Evolutionary conservation across 768 basidiomycete species (phyloP).

Genomic region (Mycena indigotica): DNA sequence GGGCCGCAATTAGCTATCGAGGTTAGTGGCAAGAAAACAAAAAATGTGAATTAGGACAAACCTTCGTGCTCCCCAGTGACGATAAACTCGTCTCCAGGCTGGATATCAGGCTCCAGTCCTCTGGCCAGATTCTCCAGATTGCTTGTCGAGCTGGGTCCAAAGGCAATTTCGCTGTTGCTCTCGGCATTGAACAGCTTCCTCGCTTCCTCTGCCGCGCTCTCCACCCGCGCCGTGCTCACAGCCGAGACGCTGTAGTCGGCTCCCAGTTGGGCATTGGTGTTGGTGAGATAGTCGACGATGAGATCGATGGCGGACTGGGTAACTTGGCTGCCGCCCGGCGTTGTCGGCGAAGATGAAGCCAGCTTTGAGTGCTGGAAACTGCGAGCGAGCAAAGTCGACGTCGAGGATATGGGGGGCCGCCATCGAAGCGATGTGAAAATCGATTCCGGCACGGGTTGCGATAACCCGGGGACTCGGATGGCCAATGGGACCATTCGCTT

Average conservation of each 20-base stretch:
- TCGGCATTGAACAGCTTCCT: constrained; percentile 65
- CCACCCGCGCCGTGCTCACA: constrained; percentile 49
- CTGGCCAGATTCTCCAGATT: constrained; percentile 70
- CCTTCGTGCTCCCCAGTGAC: constrained; percentile 83
- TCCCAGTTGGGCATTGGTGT: constrained; percentile 75
- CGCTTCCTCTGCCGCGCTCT: constrained; percentile 52
- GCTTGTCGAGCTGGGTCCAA: constrained; percentile 68
- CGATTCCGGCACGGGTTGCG: no score
- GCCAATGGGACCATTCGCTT: no score
- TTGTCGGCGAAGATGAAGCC: constrained; percentile 76
- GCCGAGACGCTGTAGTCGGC: constrained; percentile 67
- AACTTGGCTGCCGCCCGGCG: constrained; percentile 69
- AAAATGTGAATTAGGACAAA: constrained; percentile 29
- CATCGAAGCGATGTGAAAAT: constrained; percentile 1
- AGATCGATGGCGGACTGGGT: constrained; percentile 50
- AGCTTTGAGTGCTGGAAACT: constrained; percentile 61
- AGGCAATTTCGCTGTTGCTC: constrained; percentile 64
- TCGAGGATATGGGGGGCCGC: constrained; percentile 36
- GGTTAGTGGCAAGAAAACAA: neutral
- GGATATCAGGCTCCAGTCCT: constrained; percentile 56
- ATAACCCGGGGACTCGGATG: no score
- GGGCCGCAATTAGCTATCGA: constrained; percentile 67
- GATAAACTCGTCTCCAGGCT: constrained; percentile 71
- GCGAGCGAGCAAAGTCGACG: constrained; percentile 52
- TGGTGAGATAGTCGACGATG: constrained; percentile 66